A percentile compares a stretch with the other conserved stretches of the same genome.
Conservation (phyloP, 495 filamentous ascomycete genomes). For the Chaetomium fimeti region DNA sequence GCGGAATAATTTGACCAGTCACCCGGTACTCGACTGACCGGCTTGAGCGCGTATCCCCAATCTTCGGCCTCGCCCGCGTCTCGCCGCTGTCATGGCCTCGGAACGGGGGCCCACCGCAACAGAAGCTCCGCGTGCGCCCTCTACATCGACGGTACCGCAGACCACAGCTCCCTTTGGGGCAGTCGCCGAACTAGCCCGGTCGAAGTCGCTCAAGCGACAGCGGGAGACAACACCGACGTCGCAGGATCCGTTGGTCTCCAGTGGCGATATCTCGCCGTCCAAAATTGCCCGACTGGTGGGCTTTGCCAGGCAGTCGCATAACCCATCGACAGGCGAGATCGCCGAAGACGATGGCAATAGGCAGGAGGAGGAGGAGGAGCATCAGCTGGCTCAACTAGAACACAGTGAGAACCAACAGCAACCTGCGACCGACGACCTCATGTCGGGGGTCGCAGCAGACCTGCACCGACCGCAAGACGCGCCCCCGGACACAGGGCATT, state of each 20-base stretch:
- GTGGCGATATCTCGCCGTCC: conserved; percentile 48
- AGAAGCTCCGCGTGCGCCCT: conserved; percentile 43
- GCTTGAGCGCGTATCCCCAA: conserved; percentile 8
- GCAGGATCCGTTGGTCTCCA: conserved; percentile 38
- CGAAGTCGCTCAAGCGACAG: conserved; percentile 50
- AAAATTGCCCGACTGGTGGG: conserved; percentile 52
- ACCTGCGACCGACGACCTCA: conserved; percentile 47
- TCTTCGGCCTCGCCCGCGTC: conserved; percentile 9
- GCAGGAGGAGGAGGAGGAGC: conserved; percentile 51
- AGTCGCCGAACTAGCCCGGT: conserved; percentile 36
- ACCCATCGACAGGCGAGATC: conserved; percentile 53
- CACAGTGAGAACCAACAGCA: conserved; percentile 54
- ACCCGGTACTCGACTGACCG: conserved; percentile 28
- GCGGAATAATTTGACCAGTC: conserved; percentile 19
- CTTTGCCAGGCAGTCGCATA: conserved; percentile 50
- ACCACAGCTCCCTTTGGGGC: conserved; percentile 27
- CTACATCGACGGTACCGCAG: conserved; percentile 35
- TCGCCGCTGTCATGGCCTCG: conserved; percentile 40
- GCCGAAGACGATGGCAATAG: conserved; percentile 55
- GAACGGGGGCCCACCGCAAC: conserved; percentile 47
- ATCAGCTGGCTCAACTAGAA: conserved; percentile 37
- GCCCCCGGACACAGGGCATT: conserved; percentile 37
- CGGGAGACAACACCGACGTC: conserved; percentile 49
- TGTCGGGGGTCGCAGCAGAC: conserved; percentile 50
- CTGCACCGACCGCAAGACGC: conserved; percentile 54